Percentiles rank a stretch among this genome's conserved stretches.
phyloP scores from a whole-genome alignment of 1,284 basidiomycete species.

The Uromyces viciae-fabae region DNA sequence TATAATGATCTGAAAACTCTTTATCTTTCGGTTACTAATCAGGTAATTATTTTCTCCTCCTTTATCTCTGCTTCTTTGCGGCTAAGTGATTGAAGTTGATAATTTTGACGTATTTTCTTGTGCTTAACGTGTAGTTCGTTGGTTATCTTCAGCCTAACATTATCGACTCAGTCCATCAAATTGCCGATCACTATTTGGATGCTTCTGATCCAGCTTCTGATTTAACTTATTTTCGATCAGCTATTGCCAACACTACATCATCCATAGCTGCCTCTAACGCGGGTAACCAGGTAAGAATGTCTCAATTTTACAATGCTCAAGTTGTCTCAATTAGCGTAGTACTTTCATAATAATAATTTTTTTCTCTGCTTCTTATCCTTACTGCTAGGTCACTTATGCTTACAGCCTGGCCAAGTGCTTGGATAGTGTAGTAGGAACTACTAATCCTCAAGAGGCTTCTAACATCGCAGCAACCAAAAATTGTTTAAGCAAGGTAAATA shows the following conservation, averaged over 20 bases:
- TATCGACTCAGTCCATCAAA: slow-evolving; percentile 35
- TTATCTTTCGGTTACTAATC: slow-evolving; percentile 39
- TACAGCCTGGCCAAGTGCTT: slow-evolving; percentile 36
- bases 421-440: slow-evolving; percentile 33
- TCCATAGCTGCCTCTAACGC: slow-evolving; percentile 40
- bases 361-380: neutral
- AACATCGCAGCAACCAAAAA: slow-evolving; percentile 32
- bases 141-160: slow-evolving; percentile 41
- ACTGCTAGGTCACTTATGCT: slow-evolving; percentile 29
- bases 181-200: slow-evolving; percentile 36
- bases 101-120: neutral
- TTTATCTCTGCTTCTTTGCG: neutral
- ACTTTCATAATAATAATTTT: neutral
- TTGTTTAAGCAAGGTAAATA: slow-evolving; percentile 19
- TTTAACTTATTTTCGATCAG: slow-evolving; percentile 18
- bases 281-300: slow-evolving; percentile 38
- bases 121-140: slow-evolving; percentile 16
- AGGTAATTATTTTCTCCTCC: neutral
- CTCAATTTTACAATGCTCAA: neutral
- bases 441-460: slow-evolving; percentile 16
- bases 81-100: too few relatives aligned
- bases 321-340: neutral
- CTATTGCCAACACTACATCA: slow-evolving; percentile 20
- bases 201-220: slow-evolving; percentile 6
- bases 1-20: slow-evolving; percentile 41